Conservation (phyloP, 164 flowering plant genomes). For the Kalanchoe fedtschenkoi region DNA sequence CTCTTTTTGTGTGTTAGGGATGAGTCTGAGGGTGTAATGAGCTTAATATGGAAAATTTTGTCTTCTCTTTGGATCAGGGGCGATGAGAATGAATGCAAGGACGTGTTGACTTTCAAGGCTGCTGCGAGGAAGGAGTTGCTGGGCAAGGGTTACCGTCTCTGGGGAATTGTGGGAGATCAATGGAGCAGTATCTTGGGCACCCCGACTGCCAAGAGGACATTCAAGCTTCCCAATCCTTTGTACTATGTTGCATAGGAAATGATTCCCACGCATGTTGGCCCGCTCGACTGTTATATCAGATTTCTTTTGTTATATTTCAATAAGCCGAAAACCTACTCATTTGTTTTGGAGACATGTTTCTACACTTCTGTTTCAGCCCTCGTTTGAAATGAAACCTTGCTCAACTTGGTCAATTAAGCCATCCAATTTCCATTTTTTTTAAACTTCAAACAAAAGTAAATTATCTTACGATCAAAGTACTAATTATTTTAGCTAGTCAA, state of each 20-base stretch:
- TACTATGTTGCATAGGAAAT: constrained; percentile 33
- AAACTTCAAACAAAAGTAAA: too few species aligned
- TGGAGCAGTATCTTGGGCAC: constrained; percentile 62
- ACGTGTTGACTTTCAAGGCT: constrained; percentile 43
- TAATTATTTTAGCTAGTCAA: too few species aligned
- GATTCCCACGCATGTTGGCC: neutral
- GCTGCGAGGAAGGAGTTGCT: constrained; percentile 34
- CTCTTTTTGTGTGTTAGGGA: neutral
- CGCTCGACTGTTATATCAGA: too few species aligned
- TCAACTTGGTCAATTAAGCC: too few species aligned
- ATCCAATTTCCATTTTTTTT: too few species aligned
- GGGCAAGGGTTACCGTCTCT: constrained; percentile 43
- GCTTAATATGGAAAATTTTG: neutral
- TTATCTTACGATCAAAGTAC: too few species aligned
- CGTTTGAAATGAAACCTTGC: too few species aligned
- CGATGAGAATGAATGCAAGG: constrained; percentile 27
- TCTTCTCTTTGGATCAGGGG: constrained; percentile 24
- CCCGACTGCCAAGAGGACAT: constrained; percentile 41
- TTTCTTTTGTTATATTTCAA: too few species aligned
- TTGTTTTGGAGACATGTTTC: too few species aligned
- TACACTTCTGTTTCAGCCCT: too few species aligned
- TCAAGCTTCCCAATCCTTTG: constrained; percentile 69
- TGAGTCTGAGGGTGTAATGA: neutral
- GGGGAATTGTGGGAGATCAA: constrained; percentile 69
- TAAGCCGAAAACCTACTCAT: too few species aligned